phyloP scores from a whole-genome alignment of 805 yeast genomes.

The Candida boidinii region DNA sequence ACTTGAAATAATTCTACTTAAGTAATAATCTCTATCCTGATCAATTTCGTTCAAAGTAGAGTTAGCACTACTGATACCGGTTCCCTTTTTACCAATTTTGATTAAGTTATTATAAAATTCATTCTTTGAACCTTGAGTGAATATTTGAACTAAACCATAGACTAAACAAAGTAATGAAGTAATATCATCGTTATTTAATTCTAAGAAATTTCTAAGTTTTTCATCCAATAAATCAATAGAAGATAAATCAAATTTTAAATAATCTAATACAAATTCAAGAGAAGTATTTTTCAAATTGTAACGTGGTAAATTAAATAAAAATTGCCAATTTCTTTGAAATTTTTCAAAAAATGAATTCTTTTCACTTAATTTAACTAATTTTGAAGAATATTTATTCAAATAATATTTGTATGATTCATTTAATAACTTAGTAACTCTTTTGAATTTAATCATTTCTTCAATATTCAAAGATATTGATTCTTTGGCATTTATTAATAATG shows the following conservation, averaged over 20 bases:
- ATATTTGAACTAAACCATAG: conserved; percentile 29
- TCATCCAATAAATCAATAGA: conserved; percentile 22
- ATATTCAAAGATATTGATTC: conserved; percentile 18
- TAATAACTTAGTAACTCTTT: conserved; percentile 19
- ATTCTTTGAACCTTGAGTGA: conserved; percentile 16
- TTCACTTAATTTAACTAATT: conserved; percentile 4
- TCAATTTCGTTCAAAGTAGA: conserved; percentile 7
- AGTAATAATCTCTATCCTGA: conserved; percentile 7
- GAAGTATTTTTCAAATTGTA: conserved; percentile 20
- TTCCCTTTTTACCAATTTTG: too few relatives aligned
- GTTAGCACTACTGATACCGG: too few relatives aligned
- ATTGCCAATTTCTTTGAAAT: conserved; percentile 20
- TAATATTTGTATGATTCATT: conserved; percentile 22
- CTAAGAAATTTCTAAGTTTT: conserved; percentile 20
- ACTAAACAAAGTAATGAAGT: conserved; percentile 30
- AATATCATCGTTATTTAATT: conserved; percentile 16
- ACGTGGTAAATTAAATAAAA: conserved; percentile 24
- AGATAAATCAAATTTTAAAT: conserved; percentile 35
- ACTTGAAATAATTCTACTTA: conserved; percentile 9
- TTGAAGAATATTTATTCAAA: conserved; percentile 8
- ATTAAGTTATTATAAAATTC: conserved; percentile 11
- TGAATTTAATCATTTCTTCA: conserved; percentile 19
- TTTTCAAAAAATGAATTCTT: conserved; percentile 10
- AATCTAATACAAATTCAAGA: conserved; percentile 33
- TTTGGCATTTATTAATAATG: conserved; percentile 21